A percentile compares a stretch with the other conserved stretches of the same genome.
Conservation (phyloP, 352 stramenopile genomes). For the Chrysophaeum taylorii region DNA sequence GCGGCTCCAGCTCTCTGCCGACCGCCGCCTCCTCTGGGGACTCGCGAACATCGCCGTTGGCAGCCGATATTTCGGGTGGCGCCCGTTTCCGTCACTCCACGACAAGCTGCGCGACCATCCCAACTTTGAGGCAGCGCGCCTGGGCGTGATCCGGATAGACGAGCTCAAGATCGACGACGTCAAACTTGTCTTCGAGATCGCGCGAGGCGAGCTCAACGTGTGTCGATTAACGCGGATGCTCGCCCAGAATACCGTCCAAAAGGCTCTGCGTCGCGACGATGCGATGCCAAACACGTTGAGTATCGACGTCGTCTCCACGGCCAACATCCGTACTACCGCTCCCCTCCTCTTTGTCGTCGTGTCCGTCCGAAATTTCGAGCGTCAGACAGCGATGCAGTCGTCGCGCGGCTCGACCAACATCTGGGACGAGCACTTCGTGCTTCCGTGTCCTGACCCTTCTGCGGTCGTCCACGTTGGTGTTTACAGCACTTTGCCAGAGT, state of each 20-base stretch:
- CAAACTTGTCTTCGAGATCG: neutral
- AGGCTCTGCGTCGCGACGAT: neutral
- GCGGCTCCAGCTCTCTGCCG: neutral
- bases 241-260: neutral
- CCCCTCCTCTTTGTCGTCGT: neutral
- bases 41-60: neutral
- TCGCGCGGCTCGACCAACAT: too few species aligned
- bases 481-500: too few species aligned
- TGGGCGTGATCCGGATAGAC: neutral
- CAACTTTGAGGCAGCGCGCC: neutral
- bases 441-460: neutral
- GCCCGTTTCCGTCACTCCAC: neutral
- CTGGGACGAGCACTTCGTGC: neutral
- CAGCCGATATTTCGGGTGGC: neutral
- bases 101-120: neutral
- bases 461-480: neutral
- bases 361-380: neutral
- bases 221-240: neutral
- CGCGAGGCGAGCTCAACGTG: slow-evolving; percentile 10
- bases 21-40: neutral
- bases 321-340: too few species aligned
- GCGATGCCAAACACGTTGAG: neutral
- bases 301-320: neutral
- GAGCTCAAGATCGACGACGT: neutral
- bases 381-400: slow-evolving; percentile 3